phyloP scores from a whole-genome alignment of 352 stramenopile genomes.

The Achlya hypogyna region DNA sequence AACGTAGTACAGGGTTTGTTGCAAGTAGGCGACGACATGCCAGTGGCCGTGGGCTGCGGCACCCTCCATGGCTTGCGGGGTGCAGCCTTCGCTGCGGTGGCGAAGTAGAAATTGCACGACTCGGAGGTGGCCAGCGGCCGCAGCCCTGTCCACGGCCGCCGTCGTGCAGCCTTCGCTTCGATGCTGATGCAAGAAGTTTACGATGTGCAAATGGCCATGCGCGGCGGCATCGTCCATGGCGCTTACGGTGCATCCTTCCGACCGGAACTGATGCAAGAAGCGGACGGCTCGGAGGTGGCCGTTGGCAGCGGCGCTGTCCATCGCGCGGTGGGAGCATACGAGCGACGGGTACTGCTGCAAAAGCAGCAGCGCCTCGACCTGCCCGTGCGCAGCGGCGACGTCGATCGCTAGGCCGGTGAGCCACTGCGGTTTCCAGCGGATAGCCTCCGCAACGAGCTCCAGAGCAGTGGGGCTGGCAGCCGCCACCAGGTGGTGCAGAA shows the following conservation, averaged over 20 bases:
- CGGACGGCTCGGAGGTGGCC: conserved; percentile 2
- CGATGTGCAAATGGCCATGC: conserved; percentile 16
- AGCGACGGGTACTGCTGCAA: background rate
- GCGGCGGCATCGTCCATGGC: conserved; percentile 16
- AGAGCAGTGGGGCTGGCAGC: background rate
- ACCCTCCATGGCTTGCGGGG: too few relatives aligned
- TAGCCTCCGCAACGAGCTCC: too few relatives aligned
- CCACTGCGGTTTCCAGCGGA: background rate
- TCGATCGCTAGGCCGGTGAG: background rate
- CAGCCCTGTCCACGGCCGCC: conserved; percentile 6
- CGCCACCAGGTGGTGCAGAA: background rate
- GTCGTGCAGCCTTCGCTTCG: conserved; percentile 13
- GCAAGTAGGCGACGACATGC: too few relatives aligned
- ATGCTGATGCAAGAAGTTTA: conserved; percentile 5
- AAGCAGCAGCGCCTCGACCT: background rate
- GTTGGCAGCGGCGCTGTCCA: conserved; percentile 11
- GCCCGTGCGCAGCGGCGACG: too few relatives aligned
- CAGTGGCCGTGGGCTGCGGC: too few relatives aligned
- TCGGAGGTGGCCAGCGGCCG: conserved; percentile 10
- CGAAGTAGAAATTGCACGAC: conserved; percentile 9
- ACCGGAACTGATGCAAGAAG: conserved; percentile 12
- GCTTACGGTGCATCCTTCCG: conserved; percentile 10
- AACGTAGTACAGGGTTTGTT: too few relatives aligned
- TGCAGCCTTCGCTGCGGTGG: conserved; percentile 11
- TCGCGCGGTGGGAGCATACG: background rate